A percentile compares a stretch with the other conserved stretches of the same genome.
These are phyloP conservation scores for Metschnikowia peoriensis DNA, from an alignment of 805 yeast species.

Conservation along the genomic window DNA sequence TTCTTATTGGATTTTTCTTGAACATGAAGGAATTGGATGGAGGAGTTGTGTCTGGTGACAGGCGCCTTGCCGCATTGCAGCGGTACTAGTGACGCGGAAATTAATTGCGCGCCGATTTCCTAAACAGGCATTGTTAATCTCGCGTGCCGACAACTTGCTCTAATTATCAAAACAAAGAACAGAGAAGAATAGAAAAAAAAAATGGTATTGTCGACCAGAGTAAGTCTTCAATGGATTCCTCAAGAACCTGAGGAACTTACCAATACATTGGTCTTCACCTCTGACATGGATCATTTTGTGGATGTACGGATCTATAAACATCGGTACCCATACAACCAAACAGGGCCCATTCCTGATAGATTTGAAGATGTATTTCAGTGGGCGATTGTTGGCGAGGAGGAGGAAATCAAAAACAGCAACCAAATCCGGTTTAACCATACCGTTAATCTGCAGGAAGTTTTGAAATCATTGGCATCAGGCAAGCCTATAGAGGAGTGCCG, in stretches of 20 bases:
- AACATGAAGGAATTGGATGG: conserved; percentile 40
- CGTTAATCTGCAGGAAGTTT: conserved; percentile 41
- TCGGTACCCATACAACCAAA: conserved; percentile 14
- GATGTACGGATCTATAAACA: conserved; percentile 39
- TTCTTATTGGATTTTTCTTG: conserved; percentile 33
- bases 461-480: conserved; percentile 27
- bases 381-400: conserved; percentile 55
- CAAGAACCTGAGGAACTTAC: conserved; percentile 42
- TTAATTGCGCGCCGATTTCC: conserved; percentile 8
- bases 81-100: conserved; percentile 3
- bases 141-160: not conserved
- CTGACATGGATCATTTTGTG: conserved; percentile 45
- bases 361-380: conserved; percentile 47
- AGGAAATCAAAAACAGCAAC: conserved; percentile 32
- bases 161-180: not conserved
- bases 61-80: conserved; percentile 5
- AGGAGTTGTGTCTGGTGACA: conserved; percentile 16
- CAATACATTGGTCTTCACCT: conserved; percentile 46
- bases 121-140: not conserved
- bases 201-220: conserved; percentile 44
- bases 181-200: not conserved
- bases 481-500: conserved; percentile 28
- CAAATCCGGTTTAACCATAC: conserved; percentile 41
- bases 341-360: conserved; percentile 1
- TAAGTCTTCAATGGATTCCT: conserved; percentile 54